phyloP scores from a whole-genome alignment of 306 rosid species.

The Urtica urens region DNA sequence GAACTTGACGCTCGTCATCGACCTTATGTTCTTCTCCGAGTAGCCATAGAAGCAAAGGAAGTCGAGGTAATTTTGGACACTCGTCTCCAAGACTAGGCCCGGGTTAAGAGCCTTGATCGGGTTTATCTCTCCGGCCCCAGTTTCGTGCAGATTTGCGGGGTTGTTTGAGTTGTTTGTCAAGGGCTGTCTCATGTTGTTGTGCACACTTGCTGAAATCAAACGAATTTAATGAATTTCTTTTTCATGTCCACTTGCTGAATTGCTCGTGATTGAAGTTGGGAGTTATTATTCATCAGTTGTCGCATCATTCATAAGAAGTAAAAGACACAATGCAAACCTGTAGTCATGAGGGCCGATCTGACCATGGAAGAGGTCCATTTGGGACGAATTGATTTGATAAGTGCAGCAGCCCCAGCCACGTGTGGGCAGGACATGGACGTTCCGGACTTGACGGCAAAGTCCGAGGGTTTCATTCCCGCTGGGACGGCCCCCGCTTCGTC shows the following conservation, averaged over 20 bases:
- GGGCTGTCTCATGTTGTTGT: constrained; percentile 55
- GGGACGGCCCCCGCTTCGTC: constrained; percentile 54
- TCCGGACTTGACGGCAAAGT: constrained; percentile 56
- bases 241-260: too few species aligned
- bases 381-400: constrained; percentile 46
- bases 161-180: constrained; percentile 56
- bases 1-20: constrained; percentile 43
- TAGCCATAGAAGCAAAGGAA: constrained; percentile 80
- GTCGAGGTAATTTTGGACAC: constrained; percentile 34
- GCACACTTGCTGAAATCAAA: constrained; percentile 41
- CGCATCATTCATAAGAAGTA: too few species aligned
- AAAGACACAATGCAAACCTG: constrained; percentile 35
- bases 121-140: constrained; percentile 78
- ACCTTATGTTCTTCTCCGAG: constrained; percentile 41
- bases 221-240: background rate
- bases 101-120: constrained; percentile 73
- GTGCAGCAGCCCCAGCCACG: constrained; percentile 82
- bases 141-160: constrained; percentile 59
- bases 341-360: constrained; percentile 92
- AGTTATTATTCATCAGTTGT: too few species aligned
- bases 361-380: constrained; percentile 77
- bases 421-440: constrained; percentile 99
- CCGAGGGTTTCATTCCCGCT: constrained; percentile 43
- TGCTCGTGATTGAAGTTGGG: too few species aligned
- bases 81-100: constrained; percentile 68